Evolutionary conservation across 108 stramenopile species (phyloP).

Genomic region (Fragilariopsis cylindrus): DNA sequence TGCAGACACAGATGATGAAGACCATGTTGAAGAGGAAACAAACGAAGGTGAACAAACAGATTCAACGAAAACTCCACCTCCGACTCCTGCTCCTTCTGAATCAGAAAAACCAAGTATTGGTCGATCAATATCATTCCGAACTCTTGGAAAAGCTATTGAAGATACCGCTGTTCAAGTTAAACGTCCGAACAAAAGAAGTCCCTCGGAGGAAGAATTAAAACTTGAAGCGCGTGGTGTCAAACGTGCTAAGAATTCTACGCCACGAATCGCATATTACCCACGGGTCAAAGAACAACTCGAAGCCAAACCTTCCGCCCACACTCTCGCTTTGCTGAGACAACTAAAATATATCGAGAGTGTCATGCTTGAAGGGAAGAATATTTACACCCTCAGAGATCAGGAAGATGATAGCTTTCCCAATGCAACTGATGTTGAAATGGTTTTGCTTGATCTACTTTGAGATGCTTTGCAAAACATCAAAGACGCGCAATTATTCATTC

Average conservation of each 20-base stretch:
- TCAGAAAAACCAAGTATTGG: conserved; percentile 14
- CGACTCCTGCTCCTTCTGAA: conserved; percentile 10
- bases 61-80: conserved; percentile 12
- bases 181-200: conserved; percentile 49
- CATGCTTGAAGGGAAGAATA: conserved; percentile 57
- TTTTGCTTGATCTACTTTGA: conserved; percentile 79
- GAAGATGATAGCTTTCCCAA: conserved; percentile 39
- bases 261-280: conserved; percentile 77
- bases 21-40: background rate
- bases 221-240: conserved; percentile 42
- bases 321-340: conserved; percentile 65
- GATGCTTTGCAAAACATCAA: background rate
- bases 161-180: conserved; percentile 31
- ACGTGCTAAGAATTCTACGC: conserved; percentile 63
- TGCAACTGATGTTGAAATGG: conserved; percentile 74
- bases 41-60: background rate
- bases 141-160: conserved; percentile 34
- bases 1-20: conserved; percentile 33
- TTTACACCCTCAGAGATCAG: conserved; percentile 44
- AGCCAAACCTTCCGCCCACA: conserved; percentile 59
- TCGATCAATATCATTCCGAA: conserved; percentile 32
- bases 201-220: conserved; percentile 42
- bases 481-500: too few relatives aligned
- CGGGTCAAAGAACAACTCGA: conserved; percentile 70
- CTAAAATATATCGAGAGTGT: conserved; percentile 74